Conservation (phyloP, 805 yeast genomes). For the Ascoidea rubescens region DNA sequence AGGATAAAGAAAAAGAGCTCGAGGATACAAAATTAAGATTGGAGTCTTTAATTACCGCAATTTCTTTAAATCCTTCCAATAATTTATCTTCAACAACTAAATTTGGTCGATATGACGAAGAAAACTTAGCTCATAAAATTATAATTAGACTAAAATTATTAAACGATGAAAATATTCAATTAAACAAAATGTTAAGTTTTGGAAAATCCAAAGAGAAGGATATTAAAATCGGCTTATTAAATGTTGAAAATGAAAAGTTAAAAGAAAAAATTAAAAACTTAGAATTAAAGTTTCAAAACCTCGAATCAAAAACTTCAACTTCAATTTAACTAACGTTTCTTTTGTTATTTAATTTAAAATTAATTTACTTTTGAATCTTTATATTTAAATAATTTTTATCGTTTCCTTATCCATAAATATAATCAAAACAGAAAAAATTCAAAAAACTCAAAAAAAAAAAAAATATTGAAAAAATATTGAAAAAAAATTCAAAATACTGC, state of each 20-base stretch:
- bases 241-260: slow-evolving; percentile 34
- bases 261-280: slow-evolving; percentile 19
- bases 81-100: slow-evolving; percentile 21
- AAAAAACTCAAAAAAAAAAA: background rate
- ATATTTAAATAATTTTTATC: too few species aligned
- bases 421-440: background rate
- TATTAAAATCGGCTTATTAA: slow-evolving; percentile 50
- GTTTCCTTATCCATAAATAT: background rate
- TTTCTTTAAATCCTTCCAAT: slow-evolving; percentile 35
- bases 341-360: too few species aligned
- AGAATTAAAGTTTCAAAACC: background rate
- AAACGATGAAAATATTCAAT: slow-evolving; percentile 54
- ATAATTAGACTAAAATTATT: slow-evolving; percentile 45
- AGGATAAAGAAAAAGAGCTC: slow-evolving; percentile 34
- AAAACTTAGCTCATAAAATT: slow-evolving; percentile 63
- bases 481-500: too few species aligned
- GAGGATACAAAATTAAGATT: slow-evolving; percentile 47
- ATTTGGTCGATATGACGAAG: slow-evolving; percentile 55
- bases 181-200: slow-evolving; percentile 56
- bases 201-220: slow-evolving; percentile 65
- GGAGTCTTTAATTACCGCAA: slow-evolving; percentile 47
- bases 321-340: background rate
- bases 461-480: background rate
- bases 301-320: background rate
- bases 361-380: background rate